Base-by-base conservation (phyloP, 2,329 filamentous ascomycete species). In the Nannizziopsis arthrosporioides region DNA sequence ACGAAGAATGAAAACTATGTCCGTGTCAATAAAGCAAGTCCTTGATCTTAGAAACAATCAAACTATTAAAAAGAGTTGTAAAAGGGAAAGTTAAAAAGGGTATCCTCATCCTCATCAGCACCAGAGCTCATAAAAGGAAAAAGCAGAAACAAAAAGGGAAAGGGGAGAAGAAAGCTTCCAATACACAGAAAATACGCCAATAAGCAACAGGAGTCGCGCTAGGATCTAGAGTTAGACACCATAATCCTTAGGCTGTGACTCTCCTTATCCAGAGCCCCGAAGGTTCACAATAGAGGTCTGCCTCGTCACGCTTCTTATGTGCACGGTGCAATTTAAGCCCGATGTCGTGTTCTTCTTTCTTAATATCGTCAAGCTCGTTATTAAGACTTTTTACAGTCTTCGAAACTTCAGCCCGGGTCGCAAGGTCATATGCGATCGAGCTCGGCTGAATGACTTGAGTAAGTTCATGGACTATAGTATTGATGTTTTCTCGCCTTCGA, bases 181-280 rank as follows among this genome's bases (percentile, higher is more conserved):
- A 37, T 14, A 2, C 14, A 37, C 35, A 6, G 7, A n/a, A 37
- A 37, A 17, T n/a, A 7, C 8, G 6, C 8, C 10, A 14, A 37
- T 15, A 11, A 12, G 10, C 14, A n/a, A n/a, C 14, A 37, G 8
- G n/a, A 6, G 35, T 6, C 35, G 17, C 12, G 10, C 35, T 15
- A 11, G 3, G 17, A 15, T 8, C 14, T 14, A 17, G 14, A 37
- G 10, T 8, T 15, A 37, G 2, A 14, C 12, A n/a, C 14, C 8
- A 37, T 9, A 6, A 15, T 37, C 30, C 51, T 75, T 63, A 82
- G 52, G 73, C 77, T 15, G 84, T 88, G 52, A 88, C 81, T 54
- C 86, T 74, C 58, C 82, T 76, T 43, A 93, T 83, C 86, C 86
- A 93, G 8, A 93, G 66, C 27, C 77, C 77, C 9, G 77, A 78